Conservation (phyloP, 176 grass and related monocot species). For the Hordeum vulgare region DNA sequence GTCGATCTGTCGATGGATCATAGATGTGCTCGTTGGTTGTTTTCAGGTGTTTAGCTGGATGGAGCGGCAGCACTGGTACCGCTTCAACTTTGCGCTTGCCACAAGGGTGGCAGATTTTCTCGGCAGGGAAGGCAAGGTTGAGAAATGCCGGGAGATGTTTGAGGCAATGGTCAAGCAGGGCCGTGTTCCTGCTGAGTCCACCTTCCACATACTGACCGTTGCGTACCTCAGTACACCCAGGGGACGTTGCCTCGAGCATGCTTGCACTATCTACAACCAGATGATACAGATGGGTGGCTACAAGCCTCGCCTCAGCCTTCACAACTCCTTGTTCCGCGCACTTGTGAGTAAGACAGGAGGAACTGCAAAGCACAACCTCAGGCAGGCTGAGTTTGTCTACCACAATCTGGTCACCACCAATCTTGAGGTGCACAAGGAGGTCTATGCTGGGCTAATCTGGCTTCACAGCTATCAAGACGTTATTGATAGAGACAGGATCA, state of each 20-base stretch:
- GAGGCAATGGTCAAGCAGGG: slow-evolving; percentile 75
- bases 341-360: slow-evolving; percentile 75
- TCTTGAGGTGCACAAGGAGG: slow-evolving; percentile 62
- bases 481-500: slow-evolving; percentile 72
- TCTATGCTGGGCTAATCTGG: slow-evolving; percentile 87
- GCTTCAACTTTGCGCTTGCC: slow-evolving; percentile 73
- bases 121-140: slow-evolving; percentile 78
- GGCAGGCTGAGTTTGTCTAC: slow-evolving; percentile 82
- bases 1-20: slow-evolving; percentile 16
- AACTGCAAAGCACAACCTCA: slow-evolving; percentile 70
- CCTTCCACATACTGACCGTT: slow-evolving; percentile 81
- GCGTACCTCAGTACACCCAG: slow-evolving; percentile 63
- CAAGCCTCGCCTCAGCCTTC: slow-evolving; percentile 67
- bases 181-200: slow-evolving; percentile 75
- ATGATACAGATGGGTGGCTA: slow-evolving; percentile 91
- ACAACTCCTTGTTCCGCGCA: slow-evolving; percentile 78
- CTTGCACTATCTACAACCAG: slow-evolving; percentile 87
- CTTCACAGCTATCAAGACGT: slow-evolving; percentile 94
- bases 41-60: slow-evolving; percentile 97
- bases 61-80: slow-evolving; percentile 80
- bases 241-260: slow-evolving; percentile 60
- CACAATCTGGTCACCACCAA: slow-evolving; percentile 78
- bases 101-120: slow-evolving; percentile 81
- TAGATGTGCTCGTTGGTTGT: slow-evolving; percentile 17
- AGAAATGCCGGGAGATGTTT: slow-evolving; percentile 73